These are phyloP conservation scores for Daldinia eschscholtzii DNA, from an alignment of 2,329 filamentous ascomycete species.

Conservation along the genomic window DNA sequence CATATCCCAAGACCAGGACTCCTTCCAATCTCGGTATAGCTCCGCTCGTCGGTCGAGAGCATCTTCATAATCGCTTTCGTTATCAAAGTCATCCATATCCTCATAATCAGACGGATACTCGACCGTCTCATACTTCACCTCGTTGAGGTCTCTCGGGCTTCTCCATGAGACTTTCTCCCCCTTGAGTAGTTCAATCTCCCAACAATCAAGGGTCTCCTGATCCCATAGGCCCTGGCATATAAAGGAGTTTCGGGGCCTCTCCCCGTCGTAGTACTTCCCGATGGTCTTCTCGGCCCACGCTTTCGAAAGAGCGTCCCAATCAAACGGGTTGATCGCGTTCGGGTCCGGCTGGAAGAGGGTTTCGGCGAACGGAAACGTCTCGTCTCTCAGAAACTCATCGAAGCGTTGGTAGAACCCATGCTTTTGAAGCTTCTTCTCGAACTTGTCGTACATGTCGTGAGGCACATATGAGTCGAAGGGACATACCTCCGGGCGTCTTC, in stretches of 20 bases:
- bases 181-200: not conserved
- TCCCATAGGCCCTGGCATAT: not conserved
- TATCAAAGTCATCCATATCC: not conserved
- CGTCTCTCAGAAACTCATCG: not conserved
- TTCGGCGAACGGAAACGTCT: not conserved
- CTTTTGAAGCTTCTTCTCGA: not conserved
- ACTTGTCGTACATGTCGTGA: not conserved
- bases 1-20: not conserved
- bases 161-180: not conserved
- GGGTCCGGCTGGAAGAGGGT: slow-evolving; percentile 13
- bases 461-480: too few relatives aligned
- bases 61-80: not conserved
- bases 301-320: not conserved
- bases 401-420: not conserved
- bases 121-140: too few relatives aligned
- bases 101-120: not conserved
- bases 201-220: not conserved
- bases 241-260: not conserved
- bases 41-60: not conserved
- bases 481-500: too few relatives aligned
- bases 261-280: not conserved
- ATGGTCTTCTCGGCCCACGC: not conserved
- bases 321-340: not conserved
- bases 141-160: not conserved
- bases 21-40: not conserved